A percentile compares a stretch with the other conserved stretches of the same genome.
Conservation (phyloP, 1,139 yeast genomes). For the Geotrichum klebahnii region DNA sequence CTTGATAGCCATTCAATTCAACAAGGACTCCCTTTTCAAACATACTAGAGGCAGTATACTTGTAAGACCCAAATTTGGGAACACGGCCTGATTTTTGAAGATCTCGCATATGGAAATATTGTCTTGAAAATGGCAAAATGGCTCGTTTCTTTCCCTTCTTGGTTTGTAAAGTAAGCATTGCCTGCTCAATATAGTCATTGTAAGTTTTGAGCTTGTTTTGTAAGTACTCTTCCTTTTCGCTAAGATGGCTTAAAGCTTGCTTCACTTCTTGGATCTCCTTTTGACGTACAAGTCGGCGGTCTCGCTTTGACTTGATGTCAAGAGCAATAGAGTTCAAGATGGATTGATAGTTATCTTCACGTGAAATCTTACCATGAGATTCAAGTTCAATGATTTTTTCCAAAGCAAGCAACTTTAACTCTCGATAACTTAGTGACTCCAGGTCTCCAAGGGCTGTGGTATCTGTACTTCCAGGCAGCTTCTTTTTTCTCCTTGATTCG, state of each 20-base stretch:
- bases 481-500: slow-evolving; percentile 21
- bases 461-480: slow-evolving; percentile 17
- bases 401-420: slow-evolving; percentile 69
- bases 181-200: slow-evolving; percentile 62
- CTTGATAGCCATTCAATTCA: slow-evolving; percentile 48
- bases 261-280: slow-evolving; percentile 59
- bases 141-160: slow-evolving; percentile 51
- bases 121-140: slow-evolving; percentile 64
- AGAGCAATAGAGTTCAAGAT: slow-evolving; percentile 76
- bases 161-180: slow-evolving; percentile 59
- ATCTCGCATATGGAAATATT: slow-evolving; percentile 72
- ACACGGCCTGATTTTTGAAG: slow-evolving; percentile 62
- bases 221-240: slow-evolving; percentile 59
- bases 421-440: slow-evolving; percentile 59
- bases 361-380: slow-evolving; percentile 57
- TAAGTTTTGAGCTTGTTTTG: slow-evolving; percentile 61
- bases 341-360: slow-evolving; percentile 72
- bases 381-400: slow-evolving; percentile 77
- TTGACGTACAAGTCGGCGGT: slow-evolving; percentile 58
- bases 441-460: slow-evolving; percentile 48
- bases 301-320: slow-evolving; percentile 76
- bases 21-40: slow-evolving; percentile 67
- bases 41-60: slow-evolving; percentile 71
- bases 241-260: slow-evolving; percentile 56
- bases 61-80: slow-evolving; percentile 79